These are phyloP conservation scores for Populus simonii DNA, from an alignment of 345 rosid genomes.

Conservation along the genomic window DNA sequence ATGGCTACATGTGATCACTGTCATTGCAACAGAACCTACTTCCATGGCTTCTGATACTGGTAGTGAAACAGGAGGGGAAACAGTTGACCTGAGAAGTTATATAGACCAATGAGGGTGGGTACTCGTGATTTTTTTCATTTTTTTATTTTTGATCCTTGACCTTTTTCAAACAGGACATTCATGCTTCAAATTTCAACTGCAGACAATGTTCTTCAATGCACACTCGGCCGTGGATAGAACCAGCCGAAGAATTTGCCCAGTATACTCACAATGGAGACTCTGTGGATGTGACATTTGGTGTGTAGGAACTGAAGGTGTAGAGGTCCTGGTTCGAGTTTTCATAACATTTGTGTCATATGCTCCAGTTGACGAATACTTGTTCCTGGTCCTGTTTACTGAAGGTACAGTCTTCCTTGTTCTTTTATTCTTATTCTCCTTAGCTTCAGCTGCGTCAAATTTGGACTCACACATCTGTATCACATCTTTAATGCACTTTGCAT, in stretches of 20 bases:
- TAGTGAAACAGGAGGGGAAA: conserved; percentile 80
- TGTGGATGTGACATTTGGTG: conserved; percentile 82
- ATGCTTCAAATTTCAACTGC: conserved; percentile 27
- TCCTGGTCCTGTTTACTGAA: too few relatives aligned
- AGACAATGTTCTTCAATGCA: conserved; percentile 76
- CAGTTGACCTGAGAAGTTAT: conserved; percentile 91
- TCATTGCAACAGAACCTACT: conserved; percentile 73
- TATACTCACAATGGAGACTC: conserved; percentile 80
- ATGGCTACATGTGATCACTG: conserved; percentile 92
- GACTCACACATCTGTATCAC: not conserved
- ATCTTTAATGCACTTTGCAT: not conserved
- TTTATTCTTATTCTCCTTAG: too few relatives aligned
- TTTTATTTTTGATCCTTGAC: not conserved
- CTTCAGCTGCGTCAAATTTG: not conserved
- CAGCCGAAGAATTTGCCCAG: conserved; percentile 82
- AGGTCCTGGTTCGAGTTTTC: conserved; percentile 10
- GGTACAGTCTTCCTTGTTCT: too few relatives aligned
- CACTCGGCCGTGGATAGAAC: conserved; percentile 97
- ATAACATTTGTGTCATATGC: not conserved
- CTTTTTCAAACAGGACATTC: conserved; percentile 11
- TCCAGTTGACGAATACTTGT: not conserved
- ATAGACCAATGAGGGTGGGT: conserved; percentile 82
- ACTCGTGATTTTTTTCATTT: not conserved
- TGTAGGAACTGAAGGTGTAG: conserved; percentile 78
- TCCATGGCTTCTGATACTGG: conserved; percentile 67